phyloP scores from a whole-genome alignment of 1,284 basidiomycete species.

The Xerocomus subilludens region DNA sequence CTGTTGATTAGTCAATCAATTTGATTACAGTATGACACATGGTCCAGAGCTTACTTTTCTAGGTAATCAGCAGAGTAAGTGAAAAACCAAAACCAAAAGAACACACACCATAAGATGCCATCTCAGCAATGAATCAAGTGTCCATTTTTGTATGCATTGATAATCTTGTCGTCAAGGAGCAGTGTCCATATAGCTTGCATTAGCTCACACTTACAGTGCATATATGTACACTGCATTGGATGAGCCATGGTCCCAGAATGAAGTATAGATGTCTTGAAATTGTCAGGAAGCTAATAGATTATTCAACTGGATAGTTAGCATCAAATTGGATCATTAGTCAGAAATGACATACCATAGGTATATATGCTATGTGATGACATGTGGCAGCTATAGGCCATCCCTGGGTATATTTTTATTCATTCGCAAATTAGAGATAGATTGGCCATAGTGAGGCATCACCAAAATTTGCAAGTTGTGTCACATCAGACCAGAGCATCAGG shows the following conservation, averaged over 20 bases:
- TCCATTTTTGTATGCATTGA: neutral
- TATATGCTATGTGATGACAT: too few relatives aligned
- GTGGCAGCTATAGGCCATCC: constrained; percentile 23
- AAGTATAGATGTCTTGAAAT: too few relatives aligned
- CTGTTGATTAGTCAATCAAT: constrained; percentile 29
- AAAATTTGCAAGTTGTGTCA: constrained; percentile 42
- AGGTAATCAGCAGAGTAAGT: constrained; percentile 5
- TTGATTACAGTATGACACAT: too few relatives aligned
- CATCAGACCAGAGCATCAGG: constrained; percentile 44
- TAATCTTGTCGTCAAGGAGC: neutral
- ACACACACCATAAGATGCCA: neutral
- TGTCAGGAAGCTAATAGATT: too few relatives aligned
- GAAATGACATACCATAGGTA: too few relatives aligned
- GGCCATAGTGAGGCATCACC: constrained; percentile 45
- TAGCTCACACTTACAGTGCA: neutral
- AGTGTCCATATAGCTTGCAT: neutral
- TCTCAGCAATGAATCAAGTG: neutral
- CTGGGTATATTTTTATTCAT: constrained; percentile 33
- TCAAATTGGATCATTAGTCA: too few relatives aligned
- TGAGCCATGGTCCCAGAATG: constrained; percentile 26
- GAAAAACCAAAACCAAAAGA: neutral
- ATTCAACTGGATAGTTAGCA: too few relatives aligned
- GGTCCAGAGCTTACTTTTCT: constrained; percentile 15
- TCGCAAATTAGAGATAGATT: constrained; percentile 47
- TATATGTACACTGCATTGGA: constrained; percentile 45